Base-by-base conservation (phyloP, 2,329 filamentous ascomycete species). In the Hymenoscyphus albidus region DNA sequence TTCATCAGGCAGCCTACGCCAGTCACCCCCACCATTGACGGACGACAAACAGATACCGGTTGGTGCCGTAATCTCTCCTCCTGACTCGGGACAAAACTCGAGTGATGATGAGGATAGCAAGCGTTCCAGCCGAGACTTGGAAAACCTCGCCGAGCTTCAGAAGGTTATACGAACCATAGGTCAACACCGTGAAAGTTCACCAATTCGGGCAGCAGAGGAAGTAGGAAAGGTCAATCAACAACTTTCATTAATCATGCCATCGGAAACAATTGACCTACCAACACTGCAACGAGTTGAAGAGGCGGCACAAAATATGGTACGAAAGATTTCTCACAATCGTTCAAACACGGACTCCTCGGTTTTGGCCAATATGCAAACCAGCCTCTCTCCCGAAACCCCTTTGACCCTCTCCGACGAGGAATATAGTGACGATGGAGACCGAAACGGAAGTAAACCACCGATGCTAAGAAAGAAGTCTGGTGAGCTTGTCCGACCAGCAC, bases 391-490 rank as follows among this genome's bases (percentile, higher is more conserved):
- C 0, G 82, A 83, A 51, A 81, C 79, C 63, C 85, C 84, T 1
- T 67, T 80, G 39, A 80, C 80, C 2, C 77, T 75, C 9, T 87
- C 85, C 0, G 86, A 88, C 59, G 87, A 91, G 66, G 88, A 89
- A 13, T 70, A 68, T 2, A 39, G 69, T 39, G 83, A 83, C 57
- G 82, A 81, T 70, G 82, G 85, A 65, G 74, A 85, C 78, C 88
- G 63, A 72, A 84, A 66, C 77, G 75, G 74, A 68, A 82, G 80
- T 72, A 96, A 95, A 79, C 93, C 93, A n/a, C 88, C 88, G 62
- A 96, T 98, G 87, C 88, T 99, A 12, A 88, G 95, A 73, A 99
- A 99, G 81, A 99, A 99, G 83, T 98, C 95, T 48, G 95, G 95
- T 40, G 95, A 99, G 79, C 84, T 99, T 42, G 95, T 99, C 64